Evolutionary conservation across 2,329 filamentous ascomycete species (phyloP).

Genomic region (Paecilomyces niveus): DNA sequence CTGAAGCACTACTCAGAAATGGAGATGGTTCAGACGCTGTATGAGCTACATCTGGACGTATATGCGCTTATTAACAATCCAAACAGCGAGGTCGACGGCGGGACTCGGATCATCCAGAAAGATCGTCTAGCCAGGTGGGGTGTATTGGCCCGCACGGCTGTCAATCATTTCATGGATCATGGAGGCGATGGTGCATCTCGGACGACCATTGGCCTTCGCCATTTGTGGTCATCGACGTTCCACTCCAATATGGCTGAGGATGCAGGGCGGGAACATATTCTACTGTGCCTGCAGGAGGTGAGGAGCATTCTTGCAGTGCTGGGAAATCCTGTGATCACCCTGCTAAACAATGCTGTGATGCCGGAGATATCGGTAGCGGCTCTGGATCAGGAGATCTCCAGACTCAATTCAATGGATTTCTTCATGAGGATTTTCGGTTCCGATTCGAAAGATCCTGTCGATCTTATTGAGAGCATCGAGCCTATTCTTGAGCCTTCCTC

Average conservation of each 20-base stretch:
- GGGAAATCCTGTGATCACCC: conserved; percentile 45
- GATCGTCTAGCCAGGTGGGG: conserved; percentile 57
- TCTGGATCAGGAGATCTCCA: conserved; percentile 83
- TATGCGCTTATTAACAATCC: conserved; percentile 57
- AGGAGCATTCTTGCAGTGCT: conserved; percentile 46
- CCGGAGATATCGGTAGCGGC: conserved; percentile 75
- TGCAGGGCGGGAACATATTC: conserved; percentile 51
- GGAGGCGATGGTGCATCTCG: conserved; percentile 20
- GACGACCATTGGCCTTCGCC: conserved; percentile 48
- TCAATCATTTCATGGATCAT: conserved; percentile 36
- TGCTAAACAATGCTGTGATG: conserved; percentile 85
- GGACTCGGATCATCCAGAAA: conserved; percentile 47
- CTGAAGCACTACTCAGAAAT: conserved; percentile 30
- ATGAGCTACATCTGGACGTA: conserved; percentile 61
- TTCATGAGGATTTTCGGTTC: conserved; percentile 85
- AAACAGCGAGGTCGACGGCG: conserved; percentile 47
- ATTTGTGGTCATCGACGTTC: conserved; percentile 61
- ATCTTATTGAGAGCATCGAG: conserved; percentile 85
- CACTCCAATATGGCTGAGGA: conserved; percentile 52
- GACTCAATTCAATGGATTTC: conserved; percentile 92
- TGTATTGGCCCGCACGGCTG: conserved; percentile 47
- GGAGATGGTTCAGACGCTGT: conserved; percentile 54
- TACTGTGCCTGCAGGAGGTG: conserved; percentile 58
- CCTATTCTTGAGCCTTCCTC: conserved; percentile 70
- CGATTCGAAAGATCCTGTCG: conserved; percentile 70